Conservation (phyloP, 345 rosid genomes). For the Linum tenue region DNA sequence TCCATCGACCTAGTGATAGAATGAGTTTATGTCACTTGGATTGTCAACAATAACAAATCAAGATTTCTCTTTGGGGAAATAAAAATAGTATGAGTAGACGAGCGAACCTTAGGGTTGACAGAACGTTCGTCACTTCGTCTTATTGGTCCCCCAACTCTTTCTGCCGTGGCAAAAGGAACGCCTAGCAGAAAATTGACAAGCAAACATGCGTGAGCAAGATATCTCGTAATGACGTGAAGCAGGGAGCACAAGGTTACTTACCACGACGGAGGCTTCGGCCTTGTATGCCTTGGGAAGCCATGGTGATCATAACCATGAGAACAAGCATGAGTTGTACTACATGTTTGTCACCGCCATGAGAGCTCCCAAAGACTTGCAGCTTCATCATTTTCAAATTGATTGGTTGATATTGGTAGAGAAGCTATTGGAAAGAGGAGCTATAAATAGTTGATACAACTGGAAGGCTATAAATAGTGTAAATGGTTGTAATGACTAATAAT, state of each 20-base stretch:
- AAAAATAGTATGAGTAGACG: background rate
- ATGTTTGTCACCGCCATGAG: no score
- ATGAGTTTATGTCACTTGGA: background rate
- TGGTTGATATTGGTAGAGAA: no score
- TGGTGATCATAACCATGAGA: no score
- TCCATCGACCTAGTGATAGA: background rate
- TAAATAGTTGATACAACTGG: background rate
- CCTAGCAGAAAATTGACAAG: background rate
- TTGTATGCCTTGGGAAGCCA: no score
- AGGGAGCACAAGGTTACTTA: background rate
- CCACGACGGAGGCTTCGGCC: no score
- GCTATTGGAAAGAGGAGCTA: background rate
- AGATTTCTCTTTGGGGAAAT: background rate
- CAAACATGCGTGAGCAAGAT: background rate
- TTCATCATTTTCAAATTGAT: no score
- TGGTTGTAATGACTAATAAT: background rate
- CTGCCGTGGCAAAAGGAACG: no score
- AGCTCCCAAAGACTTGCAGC: no score
- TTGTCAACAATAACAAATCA: background rate
- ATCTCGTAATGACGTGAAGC: background rate
- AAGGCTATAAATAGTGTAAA: background rate
- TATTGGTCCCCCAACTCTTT: no score
- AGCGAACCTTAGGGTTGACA: constrained; percentile 12
- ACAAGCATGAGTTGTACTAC: no score
- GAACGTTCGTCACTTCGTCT: background rate